phyloP scores from a whole-genome alignment of 2,329 filamentous ascomycete genomes.

The Claviceps fusiformis region DNA sequence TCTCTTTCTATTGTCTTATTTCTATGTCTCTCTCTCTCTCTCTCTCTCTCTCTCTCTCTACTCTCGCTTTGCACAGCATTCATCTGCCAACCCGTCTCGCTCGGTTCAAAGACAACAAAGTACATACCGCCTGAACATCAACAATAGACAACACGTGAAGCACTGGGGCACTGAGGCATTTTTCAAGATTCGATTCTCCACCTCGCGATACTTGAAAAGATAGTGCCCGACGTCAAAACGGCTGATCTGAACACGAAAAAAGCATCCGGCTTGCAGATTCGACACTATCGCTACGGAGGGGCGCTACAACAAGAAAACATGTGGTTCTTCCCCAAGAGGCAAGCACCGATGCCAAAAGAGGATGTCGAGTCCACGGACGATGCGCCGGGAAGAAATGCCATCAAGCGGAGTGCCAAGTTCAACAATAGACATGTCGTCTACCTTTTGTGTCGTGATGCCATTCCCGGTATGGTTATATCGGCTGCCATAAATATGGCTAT shows the following conservation, averaged over 20 bases:
- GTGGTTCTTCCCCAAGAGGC: neutral
- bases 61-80: neutral
- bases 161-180: no score
- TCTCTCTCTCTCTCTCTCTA: no score
- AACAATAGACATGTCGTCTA: neutral
- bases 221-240: neutral
- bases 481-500: neutral
- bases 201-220: neutral
- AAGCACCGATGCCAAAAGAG: neutral
- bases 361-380: neutral
- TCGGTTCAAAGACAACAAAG: neutral
- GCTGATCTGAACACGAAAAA: neutral
- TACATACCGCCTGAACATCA: neutral
- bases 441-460: neutral
- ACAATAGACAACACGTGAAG: neutral
- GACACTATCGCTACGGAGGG: neutral
- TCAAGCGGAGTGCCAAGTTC: neutral
- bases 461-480: neutral
- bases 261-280: neutral
- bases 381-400: no score
- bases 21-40: no score
- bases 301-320: neutral
- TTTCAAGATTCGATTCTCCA: neutral
- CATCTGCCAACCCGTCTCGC: neutral
- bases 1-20: no score